Base-by-base conservation (phyloP, 176 grass and related monocot species). In the Eremochloa ophiuroides region DNA sequence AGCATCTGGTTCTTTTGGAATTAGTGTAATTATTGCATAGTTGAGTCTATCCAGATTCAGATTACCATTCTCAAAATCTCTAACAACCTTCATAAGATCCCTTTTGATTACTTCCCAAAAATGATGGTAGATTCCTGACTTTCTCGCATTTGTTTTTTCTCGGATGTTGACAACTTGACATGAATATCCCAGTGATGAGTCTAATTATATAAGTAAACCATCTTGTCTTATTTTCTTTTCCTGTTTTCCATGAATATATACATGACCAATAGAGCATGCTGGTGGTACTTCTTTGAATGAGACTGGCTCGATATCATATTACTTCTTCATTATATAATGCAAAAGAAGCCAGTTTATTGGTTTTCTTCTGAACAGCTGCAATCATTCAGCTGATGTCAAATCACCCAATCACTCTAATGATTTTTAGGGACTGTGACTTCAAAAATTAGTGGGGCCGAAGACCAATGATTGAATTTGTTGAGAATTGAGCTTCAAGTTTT, bases 401-500 rank as follows among this genome's bases (percentile, higher is more conserved):
- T 56, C 10, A 31, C 15, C 47, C 20, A 66, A 81, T 63, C 50
- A 28, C 84, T 88, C 14, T 76, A 37, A 76, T 55, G 20, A 13
- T 43, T 75, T 20, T 75, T 15, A 2, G 48, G 22, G 29, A 58
- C 26, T 56, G 18, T 46, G 1, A 15, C 12, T 77, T 77, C 63
- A n/a, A 30, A 30, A 38, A 46, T 58, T 1, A 64, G 16, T 38
- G 71, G 44, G 10, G 5, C 20, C 56, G 26, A 43, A 46, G 26
- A 42, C 20, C 43, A 31, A 56, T 46, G 10, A 42, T 71, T 46
- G 22, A 46, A n/a, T 56, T 65, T 71, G 35, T 80, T 71, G 14
- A 80, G 25, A 8, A 53, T 76, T 75, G 69, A 1, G 14, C 62
- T 80, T 80, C 69, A 42, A 75, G 18, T 35, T 69, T 60, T 80